A percentile compares a stretch with the other conserved stretches of the same genome.
These are phyloP conservation scores for Wallacemonas sp. DNA, from an alignment of 208 protist species.

Conservation along the genomic window DNA sequence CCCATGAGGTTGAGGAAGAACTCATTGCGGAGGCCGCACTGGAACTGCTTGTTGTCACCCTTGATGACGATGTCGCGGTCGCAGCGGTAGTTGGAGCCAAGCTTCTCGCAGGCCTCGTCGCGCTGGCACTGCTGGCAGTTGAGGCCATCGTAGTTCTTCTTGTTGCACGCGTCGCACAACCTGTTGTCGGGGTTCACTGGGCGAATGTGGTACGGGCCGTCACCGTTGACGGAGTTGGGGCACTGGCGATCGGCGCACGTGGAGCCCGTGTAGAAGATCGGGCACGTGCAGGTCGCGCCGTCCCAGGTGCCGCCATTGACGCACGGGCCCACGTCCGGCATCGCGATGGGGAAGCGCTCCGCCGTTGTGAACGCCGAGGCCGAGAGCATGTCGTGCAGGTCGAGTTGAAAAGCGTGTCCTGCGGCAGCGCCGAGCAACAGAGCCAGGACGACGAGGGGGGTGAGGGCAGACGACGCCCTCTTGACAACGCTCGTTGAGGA, in stretches of 20 bases:
- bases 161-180: constrained; percentile 52
- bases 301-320: constrained; percentile 48
- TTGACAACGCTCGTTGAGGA: not conserved
- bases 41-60: constrained; percentile 78
- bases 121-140: constrained; percentile 73
- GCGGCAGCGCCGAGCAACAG: too few species aligned
- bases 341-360: not conserved
- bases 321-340: constrained; percentile 24
- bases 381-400: too few species aligned
- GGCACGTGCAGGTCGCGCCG: constrained; percentile 49
- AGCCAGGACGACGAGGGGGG: too few species aligned
- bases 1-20: constrained; percentile 71
- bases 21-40: constrained; percentile 56
- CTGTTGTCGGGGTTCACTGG: constrained; percentile 40
- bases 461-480: not conserved
- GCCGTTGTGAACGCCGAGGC: too few species aligned
- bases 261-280: constrained; percentile 55
- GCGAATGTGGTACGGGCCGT: constrained; percentile 28
- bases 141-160: constrained; percentile 44
- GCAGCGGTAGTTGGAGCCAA: constrained; percentile 37
- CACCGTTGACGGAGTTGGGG: constrained; percentile 56
- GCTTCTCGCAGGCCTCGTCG: constrained; percentile 42
- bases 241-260: constrained; percentile 60
- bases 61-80: constrained; percentile 39
- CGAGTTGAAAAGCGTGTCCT: too few species aligned